phyloP scores from a whole-genome alignment of 805 yeast species.

The Deakozyma indianensis region DNA sequence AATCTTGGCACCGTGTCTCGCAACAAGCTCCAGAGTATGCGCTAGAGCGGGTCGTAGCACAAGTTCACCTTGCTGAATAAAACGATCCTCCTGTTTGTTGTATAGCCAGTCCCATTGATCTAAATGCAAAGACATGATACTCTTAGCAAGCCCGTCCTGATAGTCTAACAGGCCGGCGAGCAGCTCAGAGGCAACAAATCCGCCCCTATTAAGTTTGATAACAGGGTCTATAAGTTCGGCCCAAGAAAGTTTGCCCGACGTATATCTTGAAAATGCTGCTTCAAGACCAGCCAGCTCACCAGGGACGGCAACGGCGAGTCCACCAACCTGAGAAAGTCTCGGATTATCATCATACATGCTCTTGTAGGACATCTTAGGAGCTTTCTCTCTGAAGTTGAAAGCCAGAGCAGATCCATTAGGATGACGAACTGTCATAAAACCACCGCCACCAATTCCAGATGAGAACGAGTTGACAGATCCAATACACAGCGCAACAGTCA shows the following conservation, averaged over 20 bases:
- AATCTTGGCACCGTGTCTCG: constrained; percentile 61
- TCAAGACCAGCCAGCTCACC: constrained; percentile 85
- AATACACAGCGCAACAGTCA: constrained; percentile 76
- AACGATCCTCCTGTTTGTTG: constrained; percentile 5
- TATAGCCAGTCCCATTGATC: constrained; percentile 22
- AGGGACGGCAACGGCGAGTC: constrained; percentile 79
- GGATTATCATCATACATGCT: constrained; percentile 45
- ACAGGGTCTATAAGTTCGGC: constrained; percentile 61
- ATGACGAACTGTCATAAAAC: constrained; percentile 41
- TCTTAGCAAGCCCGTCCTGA: constrained; percentile 20
- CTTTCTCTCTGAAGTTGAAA: constrained; percentile 81
- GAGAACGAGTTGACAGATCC: constrained; percentile 73
- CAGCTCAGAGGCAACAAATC: constrained; percentile 41
- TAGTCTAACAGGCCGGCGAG: constrained; percentile 29
- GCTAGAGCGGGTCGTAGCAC: constrained; percentile 51
- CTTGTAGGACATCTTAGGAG: constrained; percentile 49
- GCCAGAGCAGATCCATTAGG: constrained; percentile 36
- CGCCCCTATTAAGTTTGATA: constrained; percentile 43
- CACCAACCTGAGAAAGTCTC: constrained; percentile 52
- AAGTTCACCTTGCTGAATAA: constrained; percentile 35
- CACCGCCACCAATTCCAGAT: constrained; percentile 92
- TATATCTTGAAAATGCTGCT: constrained; percentile 41
- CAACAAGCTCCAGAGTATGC: constrained; percentile 50
- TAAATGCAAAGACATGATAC: background rate
- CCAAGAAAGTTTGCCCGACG: constrained; percentile 66